Evolutionary conservation across 2,329 filamentous ascomycete species (phyloP).

Genomic region (Chrysosporium queenslandicum): DNA sequence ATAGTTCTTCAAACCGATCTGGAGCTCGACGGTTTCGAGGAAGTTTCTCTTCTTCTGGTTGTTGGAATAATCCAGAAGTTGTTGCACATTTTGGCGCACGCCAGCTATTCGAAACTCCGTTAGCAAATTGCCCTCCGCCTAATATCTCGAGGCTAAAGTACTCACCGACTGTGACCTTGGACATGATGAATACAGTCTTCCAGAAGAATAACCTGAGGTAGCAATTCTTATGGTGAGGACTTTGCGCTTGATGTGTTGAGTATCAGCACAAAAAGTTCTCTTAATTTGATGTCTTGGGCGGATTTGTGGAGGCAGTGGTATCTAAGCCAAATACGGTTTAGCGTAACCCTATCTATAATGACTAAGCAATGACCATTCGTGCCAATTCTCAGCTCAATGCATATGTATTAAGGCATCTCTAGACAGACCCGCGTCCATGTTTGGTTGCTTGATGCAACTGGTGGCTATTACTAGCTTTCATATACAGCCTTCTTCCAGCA

Average conservation of each 20-base stretch:
- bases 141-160: conserved; percentile 11
- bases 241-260: conserved; percentile 21
- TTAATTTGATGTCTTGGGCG: background rate
- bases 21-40: conserved; percentile 73
- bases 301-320: conserved; percentile 12
- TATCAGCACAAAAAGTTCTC: conserved; percentile 5
- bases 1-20: conserved; percentile 97
- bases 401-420: too few species aligned
- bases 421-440: too few species aligned
- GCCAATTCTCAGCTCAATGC: background rate
- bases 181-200: conserved; percentile 65
- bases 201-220: conserved; percentile 52
- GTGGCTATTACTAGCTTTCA: too few species aligned
- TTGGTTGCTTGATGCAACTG: too few species aligned
- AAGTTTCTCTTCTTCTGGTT: conserved; percentile 98
- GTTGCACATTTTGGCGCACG: conserved; percentile 88
- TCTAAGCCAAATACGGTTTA: conserved; percentile 14
- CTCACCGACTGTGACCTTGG: conserved; percentile 50
- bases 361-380: background rate
- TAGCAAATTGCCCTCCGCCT: conserved; percentile 11
- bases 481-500: too few species aligned
- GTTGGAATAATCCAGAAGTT: conserved; percentile 89
- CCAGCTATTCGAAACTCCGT: conserved; percentile 49
- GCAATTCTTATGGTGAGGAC: conserved; percentile 64
- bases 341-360: conserved; percentile 12